phyloP scores from a whole-genome alignment of 1,139 yeast genomes.

The Hemisphaericaspora lyxosophila region DNA sequence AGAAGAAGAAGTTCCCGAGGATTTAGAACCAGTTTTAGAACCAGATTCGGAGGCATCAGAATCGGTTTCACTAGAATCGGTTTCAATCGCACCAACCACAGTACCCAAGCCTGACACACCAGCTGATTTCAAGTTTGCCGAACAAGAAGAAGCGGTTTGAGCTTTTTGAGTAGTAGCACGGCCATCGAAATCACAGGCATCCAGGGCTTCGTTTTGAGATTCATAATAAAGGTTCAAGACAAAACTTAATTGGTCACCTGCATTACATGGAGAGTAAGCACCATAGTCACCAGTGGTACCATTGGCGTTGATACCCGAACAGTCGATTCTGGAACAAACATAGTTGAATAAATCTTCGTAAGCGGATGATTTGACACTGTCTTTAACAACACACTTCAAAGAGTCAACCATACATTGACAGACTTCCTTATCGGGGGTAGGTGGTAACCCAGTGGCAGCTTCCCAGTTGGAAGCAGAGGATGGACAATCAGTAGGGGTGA shows the following conservation, averaged over 20 bases:
- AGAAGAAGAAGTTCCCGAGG: constrained; percentile 15
- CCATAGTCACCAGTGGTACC: constrained; percentile 66
- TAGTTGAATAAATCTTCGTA: constrained; percentile 54
- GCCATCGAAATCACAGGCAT: constrained; percentile 71
- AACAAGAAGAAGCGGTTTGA: constrained; percentile 55
- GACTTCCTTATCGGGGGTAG: constrained; percentile 61
- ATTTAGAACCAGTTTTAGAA: constrained; percentile 32
- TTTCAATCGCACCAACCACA: constrained; percentile 30
- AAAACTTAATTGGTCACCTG: constrained; percentile 62
- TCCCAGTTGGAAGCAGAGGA: constrained; percentile 49
- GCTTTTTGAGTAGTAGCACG: constrained; percentile 51
- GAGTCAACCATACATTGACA: constrained; percentile 58
- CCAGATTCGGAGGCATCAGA: constrained; percentile 22
- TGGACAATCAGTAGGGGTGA: constrained; percentile 49
- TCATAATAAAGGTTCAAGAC: constrained; percentile 60
- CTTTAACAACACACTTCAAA: constrained; percentile 50
- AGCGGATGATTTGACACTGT: constrained; percentile 43
- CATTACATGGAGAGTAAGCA: constrained; percentile 57
- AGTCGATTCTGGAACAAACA: constrained; percentile 51
- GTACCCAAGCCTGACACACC: constrained; percentile 42
- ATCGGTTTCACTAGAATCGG: constrained; percentile 27
- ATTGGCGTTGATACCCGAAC: constrained; percentile 56
- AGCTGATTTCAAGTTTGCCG: constrained; percentile 42
- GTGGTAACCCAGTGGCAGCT: constrained; percentile 60
- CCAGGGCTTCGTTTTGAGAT: constrained; percentile 38